Evolutionary conservation across 2,329 filamentous ascomycete species (phyloP).

Genomic region (Escovopsis sp.): DNA sequence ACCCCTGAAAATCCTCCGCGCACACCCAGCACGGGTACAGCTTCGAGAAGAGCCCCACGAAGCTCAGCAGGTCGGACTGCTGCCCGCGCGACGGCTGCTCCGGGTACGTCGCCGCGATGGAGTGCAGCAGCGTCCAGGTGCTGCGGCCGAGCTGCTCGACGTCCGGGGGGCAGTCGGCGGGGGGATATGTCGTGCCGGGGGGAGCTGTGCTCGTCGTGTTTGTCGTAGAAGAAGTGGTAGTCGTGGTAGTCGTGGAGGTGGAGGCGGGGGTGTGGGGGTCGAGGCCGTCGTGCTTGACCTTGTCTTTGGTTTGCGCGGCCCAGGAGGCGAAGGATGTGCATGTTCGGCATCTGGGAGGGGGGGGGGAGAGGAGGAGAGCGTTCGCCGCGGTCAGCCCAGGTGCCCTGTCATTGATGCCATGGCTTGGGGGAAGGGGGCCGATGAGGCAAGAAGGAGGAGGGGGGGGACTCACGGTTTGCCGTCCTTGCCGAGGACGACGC

Average conservation of each 20-base stretch:
- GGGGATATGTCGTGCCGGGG: slow-evolving; percentile 7
- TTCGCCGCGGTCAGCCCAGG: not conserved
- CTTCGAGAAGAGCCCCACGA: slow-evolving; percentile 67
- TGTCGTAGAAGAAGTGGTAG: slow-evolving; percentile 14
- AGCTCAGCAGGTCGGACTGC: slow-evolving; percentile 61
- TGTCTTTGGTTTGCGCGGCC: slow-evolving; percentile 15
- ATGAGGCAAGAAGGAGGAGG: not conserved
- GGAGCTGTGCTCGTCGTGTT: slow-evolving; percentile 13
- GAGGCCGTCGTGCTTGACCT: slow-evolving; percentile 6
- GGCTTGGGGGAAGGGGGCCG: not conserved
- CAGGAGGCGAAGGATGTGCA: slow-evolving; percentile 18
- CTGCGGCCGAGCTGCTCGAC: slow-evolving; percentile 74
- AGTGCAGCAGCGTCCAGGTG: slow-evolving; percentile 88
- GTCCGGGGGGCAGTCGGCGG: slow-evolving; percentile 71
- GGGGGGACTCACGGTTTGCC: slow-evolving; percentile 58
- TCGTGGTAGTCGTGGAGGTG: slow-evolving; percentile 19
- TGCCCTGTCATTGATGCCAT: not conserved
- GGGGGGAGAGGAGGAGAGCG: not conserved
- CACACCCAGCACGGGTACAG: slow-evolving; percentile 95
- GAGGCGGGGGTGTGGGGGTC: slow-evolving; percentile 10
- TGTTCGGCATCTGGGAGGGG: slow-evolving; percentile 15
- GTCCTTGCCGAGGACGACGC: slow-evolving; percentile 61
- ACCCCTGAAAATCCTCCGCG: slow-evolving; percentile 76
- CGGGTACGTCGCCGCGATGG: slow-evolving; percentile 79
- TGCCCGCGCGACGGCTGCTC: slow-evolving; percentile 47